Evolutionary conservation across 768 basidiomycete species (phyloP), one percentile per base, ranked within the genome.

Genomic region (Kwoniella bestiolae): DNA sequence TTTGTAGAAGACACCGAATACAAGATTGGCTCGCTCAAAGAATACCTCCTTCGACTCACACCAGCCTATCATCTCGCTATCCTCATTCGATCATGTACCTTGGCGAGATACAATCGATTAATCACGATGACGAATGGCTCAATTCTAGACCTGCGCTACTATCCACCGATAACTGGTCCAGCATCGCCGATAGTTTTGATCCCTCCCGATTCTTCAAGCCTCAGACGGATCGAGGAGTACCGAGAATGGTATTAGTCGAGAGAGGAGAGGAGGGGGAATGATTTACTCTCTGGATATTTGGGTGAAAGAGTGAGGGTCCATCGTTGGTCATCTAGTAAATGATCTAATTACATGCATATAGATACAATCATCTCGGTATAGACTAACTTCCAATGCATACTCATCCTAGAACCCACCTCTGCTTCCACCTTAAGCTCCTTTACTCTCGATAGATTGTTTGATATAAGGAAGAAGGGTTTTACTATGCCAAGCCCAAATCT

Each of bases 21-120:
- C 3, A 29, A 25, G 5, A 26, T 25, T 21, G 31, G 11, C 31
- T 16, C 8, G 5, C 32, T 62, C 50, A 41, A 41, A 4, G 21
- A 32, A 6, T 60, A 50, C 31, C 32, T 60, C 14, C 45, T 21
- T 6, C 59, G 50, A 11, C 26, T 60, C 8, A 21, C 44, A 4
- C 46, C 34, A 16, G 14, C 59, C 5, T 60, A 32, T 35, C 59
- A 51, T 11, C 34, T 60, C 18, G 59, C 46, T 8, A 14, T 60
- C 5, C 50, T 32, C 18, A 49, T 12, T 25, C 45, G 2, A 31
- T 28, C 8, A 18, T n/a, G 57, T 14, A n/a, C 14, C 6, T 28
- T 3, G 26, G 41, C 12, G 45, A 45, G 31, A 29, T 34, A 9
- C 14, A 28, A n/a, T 23, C 3, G 1, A 23, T 23, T 38, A 21